Base-by-base conservation (phyloP, 768 basidiomycete species). In the Kwoniella pini region DNA sequence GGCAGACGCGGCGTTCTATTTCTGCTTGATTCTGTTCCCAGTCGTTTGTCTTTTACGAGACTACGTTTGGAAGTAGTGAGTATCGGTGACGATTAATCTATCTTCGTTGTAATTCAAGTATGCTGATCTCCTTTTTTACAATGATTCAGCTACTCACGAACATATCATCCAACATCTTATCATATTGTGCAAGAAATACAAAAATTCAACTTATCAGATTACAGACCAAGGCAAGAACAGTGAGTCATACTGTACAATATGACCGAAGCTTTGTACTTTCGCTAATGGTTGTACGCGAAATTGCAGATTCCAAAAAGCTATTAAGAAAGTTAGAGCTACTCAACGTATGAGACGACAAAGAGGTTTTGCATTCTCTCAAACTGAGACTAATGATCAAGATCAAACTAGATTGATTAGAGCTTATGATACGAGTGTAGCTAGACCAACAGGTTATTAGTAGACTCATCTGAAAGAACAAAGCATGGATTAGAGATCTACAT, bases 101-200 rank as follows among this genome's bases (percentile, higher is more conserved):
- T n/a, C n/a, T n/a, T n/a, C n/a, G n/a, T n/a, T n/a, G n/a, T n/a
- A n/a, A n/a, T n/a, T n/a, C n/a, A n/a, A n/a, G n/a, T n/a, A n/a
- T n/a, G n/a, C n/a, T n/a, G n/a, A n/a, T n/a, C n/a, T n/a, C n/a
- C 33, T 36, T 36, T 15, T 7, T 15, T 36, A 15, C 33, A 12
- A 12, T n/a, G n/a, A n/a, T n/a, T n/a, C 63, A 94, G 92, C 77
- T 98, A 96, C 76, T 86, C 88, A 60, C 83, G 95, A 66, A 93
- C 95, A 26, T 96, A 96, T 79, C 81, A 80, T 65, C 95, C 96
- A 0, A 83, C 86, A 38, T 87, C 94, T n/a, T 99, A 98, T 78
- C 96, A 99, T 73, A 91, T 99, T 70, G 93, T 93, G 0, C 95
- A 98, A 76, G 96, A 99, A 76, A 84, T 99, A n/a, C 95, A 98